Base-by-base conservation (phyloP, 805 yeast genomes). In the Spathaspora arborariae region DNA sequence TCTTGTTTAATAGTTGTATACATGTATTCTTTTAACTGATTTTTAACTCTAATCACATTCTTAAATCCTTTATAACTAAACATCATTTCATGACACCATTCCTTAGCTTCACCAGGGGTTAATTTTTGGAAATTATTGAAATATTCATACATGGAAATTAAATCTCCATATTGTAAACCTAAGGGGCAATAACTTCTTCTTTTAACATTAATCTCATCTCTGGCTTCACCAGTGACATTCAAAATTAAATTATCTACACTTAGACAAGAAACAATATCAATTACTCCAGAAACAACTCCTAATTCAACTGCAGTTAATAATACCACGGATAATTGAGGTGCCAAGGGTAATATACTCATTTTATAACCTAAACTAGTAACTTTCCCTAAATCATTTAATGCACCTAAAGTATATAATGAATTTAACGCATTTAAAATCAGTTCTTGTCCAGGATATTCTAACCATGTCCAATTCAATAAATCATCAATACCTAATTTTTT, bases 311-410 rank as follows among this genome's bases (percentile, higher is more conserved):
- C 96, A 20, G 78, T 74, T 26, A 94, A 70, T 45, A 94, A 70
- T 7, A 92, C 97, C 1, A 90, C 89, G 4, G 96, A 85, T 40
- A 94, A 72, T 57, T 88, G 94, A 0, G 99, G 98, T n/a, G 90
- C 85, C 22, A 94, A 75, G 0, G 99, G 99, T 50, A 94, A 70
- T 13, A 88, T 76, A 0, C 95, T 89, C 92, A 94, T 89, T 56
- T 86, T 78, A 42, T 75, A 70, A n/a, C 99, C 99, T 30, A 88
- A 65, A 1, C 73, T 66, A 0, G 98, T 92, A 51, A 94, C 82
- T 21, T 77, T 69, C 1, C 98, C 98, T 1, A 65, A 55, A 53
- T 84, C 85, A 60, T 88, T 80, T 37, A 94, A 68, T 0, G 99
- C 98, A 6, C 82, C 83, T 39, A 94, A 69, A 8, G 88, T 75